Evolutionary conservation across 129 eudicot genomes (phyloP).

Genomic region (Chrysanthemum lavandulifolium): DNA sequence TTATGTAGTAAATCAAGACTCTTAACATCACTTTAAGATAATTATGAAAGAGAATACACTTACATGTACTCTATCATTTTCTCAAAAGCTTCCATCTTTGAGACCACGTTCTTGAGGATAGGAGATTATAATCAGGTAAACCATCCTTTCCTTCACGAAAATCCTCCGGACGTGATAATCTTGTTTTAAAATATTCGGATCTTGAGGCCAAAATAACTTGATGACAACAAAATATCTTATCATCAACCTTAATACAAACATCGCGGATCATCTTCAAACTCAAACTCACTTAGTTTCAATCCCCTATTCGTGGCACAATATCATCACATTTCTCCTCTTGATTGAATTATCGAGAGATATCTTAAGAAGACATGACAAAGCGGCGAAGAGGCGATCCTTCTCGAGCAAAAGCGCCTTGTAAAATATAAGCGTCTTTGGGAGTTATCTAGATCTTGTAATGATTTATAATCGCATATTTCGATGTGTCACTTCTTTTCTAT

Average conservation of each 20-base stretch:
- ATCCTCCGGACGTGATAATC: slow-evolving; percentile 84
- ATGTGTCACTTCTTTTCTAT: slow-evolving; percentile 72
- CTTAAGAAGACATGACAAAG: slow-evolving; percentile 64
- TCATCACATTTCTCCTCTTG: slow-evolving; percentile 33
- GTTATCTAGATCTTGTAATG: slow-evolving; percentile 77
- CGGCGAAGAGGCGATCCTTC: slow-evolving; percentile 81
- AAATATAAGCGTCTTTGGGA: slow-evolving; percentile 84
- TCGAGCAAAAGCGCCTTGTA: slow-evolving; percentile 86
- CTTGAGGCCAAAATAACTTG: slow-evolving; percentile 92
- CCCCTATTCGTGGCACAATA: slow-evolving; percentile 41
- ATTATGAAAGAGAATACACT: slow-evolving; percentile 26
- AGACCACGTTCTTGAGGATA: slow-evolving; percentile 76
- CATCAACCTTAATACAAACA: slow-evolving; percentile 70
- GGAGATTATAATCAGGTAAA: slow-evolving; percentile 55
- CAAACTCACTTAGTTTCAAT: slow-evolving; percentile 41
- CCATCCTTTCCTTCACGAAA: slow-evolving; percentile 61
- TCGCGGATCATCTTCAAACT: slow-evolving; percentile 80
- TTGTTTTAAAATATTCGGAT: slow-evolving; percentile 87
- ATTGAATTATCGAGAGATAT: slow-evolving; percentile 63
- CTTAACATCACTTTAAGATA: neutral
- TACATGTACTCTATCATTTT: slow-evolving; percentile 99
- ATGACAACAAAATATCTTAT: slow-evolving; percentile 79
- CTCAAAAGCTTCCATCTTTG: slow-evolving; percentile 72
- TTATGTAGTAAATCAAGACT: neutral
- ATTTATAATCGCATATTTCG: slow-evolving; percentile 83